A percentile compares a stretch with the other conserved stretches of the same genome.
phyloP scores from a whole-genome alignment of 192 early-diverging fungal species.

The Spinellus fusiger region DNA sequence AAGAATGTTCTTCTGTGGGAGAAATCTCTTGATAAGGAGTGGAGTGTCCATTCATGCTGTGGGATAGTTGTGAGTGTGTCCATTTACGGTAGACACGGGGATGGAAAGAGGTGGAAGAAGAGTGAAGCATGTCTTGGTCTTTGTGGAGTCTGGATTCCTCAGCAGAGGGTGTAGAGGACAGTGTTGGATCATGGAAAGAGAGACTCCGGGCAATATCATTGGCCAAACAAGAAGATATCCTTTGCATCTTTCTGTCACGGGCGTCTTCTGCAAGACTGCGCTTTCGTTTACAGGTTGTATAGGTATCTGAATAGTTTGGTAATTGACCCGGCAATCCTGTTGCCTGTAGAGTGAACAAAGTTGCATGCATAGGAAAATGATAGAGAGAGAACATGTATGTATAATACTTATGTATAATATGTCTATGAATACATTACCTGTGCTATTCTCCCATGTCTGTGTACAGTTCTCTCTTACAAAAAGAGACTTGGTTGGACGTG shows the following conservation, averaged over 20 bases:
- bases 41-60: no score
- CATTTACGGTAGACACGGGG: neutral
- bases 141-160: neutral
- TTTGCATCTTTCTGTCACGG: constrained; percentile 26
- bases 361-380: neutral
- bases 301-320: no score
- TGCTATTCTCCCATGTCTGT: constrained; percentile 5
- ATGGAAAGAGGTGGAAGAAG: no score
- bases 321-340: no score
- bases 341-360: neutral
- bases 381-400: neutral
- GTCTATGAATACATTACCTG: neutral
- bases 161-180: neutral
- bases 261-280: constrained; percentile 26
- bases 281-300: constrained; percentile 20
- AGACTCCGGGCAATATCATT: constrained; percentile 32
- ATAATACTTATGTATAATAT: neutral
- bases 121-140: no score
- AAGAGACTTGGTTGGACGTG: constrained; percentile 1
- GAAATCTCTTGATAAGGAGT: no score
- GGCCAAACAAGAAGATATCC: constrained; percentile 23
- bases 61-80: neutral
- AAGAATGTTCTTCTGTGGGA: neutral
- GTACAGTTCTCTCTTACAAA: neutral
- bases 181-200: constrained; percentile 15